Base-by-base conservation (phyloP, 108 stramenopile species). In the Skeletonema potamos region DNA sequence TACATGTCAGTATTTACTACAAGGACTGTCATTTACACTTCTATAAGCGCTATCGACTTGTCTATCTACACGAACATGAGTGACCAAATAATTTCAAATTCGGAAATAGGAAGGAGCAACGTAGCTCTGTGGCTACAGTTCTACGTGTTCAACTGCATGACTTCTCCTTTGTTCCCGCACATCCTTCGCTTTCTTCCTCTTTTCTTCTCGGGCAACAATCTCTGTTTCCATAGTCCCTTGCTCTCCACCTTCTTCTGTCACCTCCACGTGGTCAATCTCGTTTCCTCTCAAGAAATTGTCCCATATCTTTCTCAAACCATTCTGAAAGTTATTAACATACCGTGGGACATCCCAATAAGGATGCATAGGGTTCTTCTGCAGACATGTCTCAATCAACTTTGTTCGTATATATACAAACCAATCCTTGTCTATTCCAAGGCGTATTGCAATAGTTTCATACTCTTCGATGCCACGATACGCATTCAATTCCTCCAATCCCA, bases 301-400 rank as follows among this genome's bases (percentile, higher is more conserved):
- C 88, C 90, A 93, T 13, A 82, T 87, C 64, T 68, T 56, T 22
- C 46, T 62, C 62, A 91, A 69, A 27, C 90, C 92, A 2, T 55
- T 61, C 69, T 91, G 79, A 55, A 93, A 85, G 68, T 86, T 90
- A 68, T 83, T 82, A 4, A 85, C 87, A 66, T 93, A 93, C 13
- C 92, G 83, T 10, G 86, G 81, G 6, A 87, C 90, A 85, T 93
- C 92, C 92, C 92, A 93, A 70, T 88, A 93, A 1, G 90, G 84
- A 69, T 93, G 92, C 92, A 93, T 89, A 1, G 90, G 92, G 57
- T 93, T 90, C 33, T 77, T 78, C 69, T 91, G 86, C 33, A 89
- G 62, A 20, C 87, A 87, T 30, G 88, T 86, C 30, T 75, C 84
- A 18, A 91, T 81, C 57, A 93, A 60, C 51, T 72, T 85, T 17